phyloP scores from a whole-genome alignment of 2,329 filamentous ascomycete genomes.

The Fusarium fujikuroi region DNA sequence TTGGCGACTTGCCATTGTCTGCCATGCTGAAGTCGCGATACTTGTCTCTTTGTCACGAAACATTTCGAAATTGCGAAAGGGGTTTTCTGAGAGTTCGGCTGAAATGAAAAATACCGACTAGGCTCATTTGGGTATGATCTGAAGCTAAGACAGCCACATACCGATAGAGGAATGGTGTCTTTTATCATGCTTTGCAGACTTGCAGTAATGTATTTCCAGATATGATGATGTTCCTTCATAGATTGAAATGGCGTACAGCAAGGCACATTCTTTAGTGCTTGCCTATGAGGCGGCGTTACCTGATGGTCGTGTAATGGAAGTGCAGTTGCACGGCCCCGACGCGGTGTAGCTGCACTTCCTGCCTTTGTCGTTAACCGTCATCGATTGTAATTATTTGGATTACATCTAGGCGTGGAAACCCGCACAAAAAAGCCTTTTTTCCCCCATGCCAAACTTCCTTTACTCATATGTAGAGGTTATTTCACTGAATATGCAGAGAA shows the following conservation, averaged over 20 bases:
- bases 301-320: accelerated
- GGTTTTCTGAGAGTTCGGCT: conserved; percentile 3
- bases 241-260: too few species aligned
- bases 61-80: conserved; percentile 2
- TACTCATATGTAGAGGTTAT: too few species aligned
- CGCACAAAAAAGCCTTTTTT: too few species aligned
- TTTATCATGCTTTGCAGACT: background rate
- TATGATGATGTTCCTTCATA: accelerated
- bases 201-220: too few species aligned
- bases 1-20: conserved; percentile 51
- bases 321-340: accelerated
- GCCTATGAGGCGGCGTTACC: accelerated
- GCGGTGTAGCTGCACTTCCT: accelerated
- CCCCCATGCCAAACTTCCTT: accelerated
- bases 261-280: accelerated
- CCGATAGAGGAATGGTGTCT: background rate
- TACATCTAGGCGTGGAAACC: too few species aligned
- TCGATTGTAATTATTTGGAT: too few species aligned
- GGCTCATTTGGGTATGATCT: conserved; percentile 5
- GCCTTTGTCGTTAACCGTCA: accelerated
- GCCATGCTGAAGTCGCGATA: conserved; percentile 34
- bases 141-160: conserved; percentile 7
- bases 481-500: background rate
- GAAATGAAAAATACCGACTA: conserved; percentile 15
- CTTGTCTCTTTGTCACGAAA: background rate